Evolutionary conservation across 129 eudicot genomes (phyloP).

Genomic region (Dittrichia graveolens): DNA sequence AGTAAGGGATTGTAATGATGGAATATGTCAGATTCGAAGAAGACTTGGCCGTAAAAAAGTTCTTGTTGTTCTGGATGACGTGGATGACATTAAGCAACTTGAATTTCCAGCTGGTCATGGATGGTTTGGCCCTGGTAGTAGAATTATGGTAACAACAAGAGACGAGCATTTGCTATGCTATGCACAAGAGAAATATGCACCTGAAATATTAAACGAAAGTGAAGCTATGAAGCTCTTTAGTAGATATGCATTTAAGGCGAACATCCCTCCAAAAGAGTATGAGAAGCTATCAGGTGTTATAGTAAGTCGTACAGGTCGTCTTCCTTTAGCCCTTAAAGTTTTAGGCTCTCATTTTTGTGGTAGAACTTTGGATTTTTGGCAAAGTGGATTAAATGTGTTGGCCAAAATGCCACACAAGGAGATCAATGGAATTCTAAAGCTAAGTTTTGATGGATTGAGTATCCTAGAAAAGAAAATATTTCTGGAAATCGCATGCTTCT

Average conservation of each 20-base stretch:
- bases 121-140: constrained; percentile 9
- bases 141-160: constrained; percentile 6
- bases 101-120: neutral
- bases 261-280: neutral
- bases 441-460: constrained; percentile 7
- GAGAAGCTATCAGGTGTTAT: neutral
- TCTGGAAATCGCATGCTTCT: neutral
- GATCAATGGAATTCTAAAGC: neutral
- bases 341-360: constrained; percentile 16
- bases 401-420: constrained; percentile 8
- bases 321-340: constrained; percentile 6
- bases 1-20: constrained; percentile 1
- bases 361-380: constrained; percentile 8
- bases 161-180: constrained; percentile 1
- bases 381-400: neutral
- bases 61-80: neutral
- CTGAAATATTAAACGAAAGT: neutral
- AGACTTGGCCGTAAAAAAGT: neutral
- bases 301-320: constrained; percentile 6
- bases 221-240: constrained; percentile 18
- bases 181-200: constrained; percentile 7
- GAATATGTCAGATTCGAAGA: neutral
- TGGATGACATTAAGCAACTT: neutral
- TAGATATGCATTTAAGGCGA: constrained; percentile 4
- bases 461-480: constrained; percentile 1